Evolutionary conservation across 148 eudicot species (phyloP), one percentile per base, ranked within the genome.

Genomic region (Fallopia convolvulus): DNA sequence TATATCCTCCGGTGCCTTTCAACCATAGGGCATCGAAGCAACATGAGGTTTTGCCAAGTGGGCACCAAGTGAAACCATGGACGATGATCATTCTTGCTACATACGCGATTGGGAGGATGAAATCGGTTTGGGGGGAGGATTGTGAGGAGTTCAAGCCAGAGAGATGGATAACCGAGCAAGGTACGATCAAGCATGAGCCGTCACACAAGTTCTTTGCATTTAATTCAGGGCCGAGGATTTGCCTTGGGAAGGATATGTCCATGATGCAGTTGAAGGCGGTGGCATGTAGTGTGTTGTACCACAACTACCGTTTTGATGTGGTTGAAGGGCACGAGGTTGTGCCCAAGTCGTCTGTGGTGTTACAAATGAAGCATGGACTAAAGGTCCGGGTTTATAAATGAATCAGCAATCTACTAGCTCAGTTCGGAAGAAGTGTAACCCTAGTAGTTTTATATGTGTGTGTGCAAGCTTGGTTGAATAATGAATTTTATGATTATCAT

Each of bases 221-320:
- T 58, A 72, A 72, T 15, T 68, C 82, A 1, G 82, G 82, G 49
- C 82, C 70, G 3, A 74, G 79, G 48, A 61, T 61, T 70, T 80
- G 82, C 44, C 39, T 80, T 5, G 82, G 79, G 58, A 80, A 77
- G 49, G 80, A 79, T 23, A 74, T 82, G 82, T 74, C 84, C 8
- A 61, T 82, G 30, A 76, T 32, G 53, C 83, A 83, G 47, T 41
- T 86, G 14, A 75, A 75, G 70, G 70, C 70, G 21, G 23, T 53
- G 46, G 63, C 53, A 1, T 36, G 41, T 15, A 5, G 11, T 21
- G 26, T 32, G 18, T 30, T 75, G 61, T 15, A 15, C 46, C 20
- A 44, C 18, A 53, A 75, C 2, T 75, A 75, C 15, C 66, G 46
- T 7, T 75, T 75, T 18, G 61, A 53, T 46, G 77, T 30, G 13